phyloP scores from a whole-genome alignment of 768 basidiomycete genomes.

The Leccinum broughii region DNA sequence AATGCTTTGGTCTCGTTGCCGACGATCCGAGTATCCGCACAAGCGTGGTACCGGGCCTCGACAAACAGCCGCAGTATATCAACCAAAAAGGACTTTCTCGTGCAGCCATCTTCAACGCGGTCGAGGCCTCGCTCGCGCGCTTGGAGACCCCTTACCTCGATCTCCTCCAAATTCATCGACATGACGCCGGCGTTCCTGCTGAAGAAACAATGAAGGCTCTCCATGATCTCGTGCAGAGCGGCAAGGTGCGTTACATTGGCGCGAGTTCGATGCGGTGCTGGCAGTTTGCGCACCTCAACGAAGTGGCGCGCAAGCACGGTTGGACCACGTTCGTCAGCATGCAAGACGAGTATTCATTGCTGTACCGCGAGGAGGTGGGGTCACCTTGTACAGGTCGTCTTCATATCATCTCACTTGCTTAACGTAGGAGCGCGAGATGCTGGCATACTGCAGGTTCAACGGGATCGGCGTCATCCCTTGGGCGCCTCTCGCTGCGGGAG shows the following conservation, averaged over 20 bases:
- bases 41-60: neutral
- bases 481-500: slow-evolving; percentile 42
- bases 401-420: neutral
- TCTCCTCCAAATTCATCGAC: slow-evolving; percentile 47
- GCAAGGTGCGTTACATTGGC: slow-evolving; percentile 51
- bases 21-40: slow-evolving; percentile 4
- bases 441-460: slow-evolving; percentile 44
- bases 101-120: slow-evolving; percentile 39
- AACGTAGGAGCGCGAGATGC: slow-evolving; percentile 45
- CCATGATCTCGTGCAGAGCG: slow-evolving; percentile 50
- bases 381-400: neutral
- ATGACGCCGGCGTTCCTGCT: slow-evolving; percentile 36
- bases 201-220: slow-evolving; percentile 53
- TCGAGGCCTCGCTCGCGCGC: slow-evolving; percentile 38
- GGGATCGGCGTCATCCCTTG: slow-evolving; percentile 56
- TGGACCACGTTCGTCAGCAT: slow-evolving; percentile 59
- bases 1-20: slow-evolving; percentile 22
- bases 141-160: slow-evolving; percentile 40
- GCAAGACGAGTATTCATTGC: slow-evolving; percentile 52
- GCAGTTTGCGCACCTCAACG: slow-evolving; percentile 45
- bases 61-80: slow-evolving; percentile 19
- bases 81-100: slow-evolving; percentile 39
- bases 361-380: slow-evolving; percentile 53
- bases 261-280: slow-evolving; percentile 47
- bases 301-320: slow-evolving; percentile 43